Evolutionary conservation across 2,329 filamentous ascomycete genomes (phyloP), one percentile per base, ranked within the genome.

Genomic region (Parastagonospora nodorum): DNA sequence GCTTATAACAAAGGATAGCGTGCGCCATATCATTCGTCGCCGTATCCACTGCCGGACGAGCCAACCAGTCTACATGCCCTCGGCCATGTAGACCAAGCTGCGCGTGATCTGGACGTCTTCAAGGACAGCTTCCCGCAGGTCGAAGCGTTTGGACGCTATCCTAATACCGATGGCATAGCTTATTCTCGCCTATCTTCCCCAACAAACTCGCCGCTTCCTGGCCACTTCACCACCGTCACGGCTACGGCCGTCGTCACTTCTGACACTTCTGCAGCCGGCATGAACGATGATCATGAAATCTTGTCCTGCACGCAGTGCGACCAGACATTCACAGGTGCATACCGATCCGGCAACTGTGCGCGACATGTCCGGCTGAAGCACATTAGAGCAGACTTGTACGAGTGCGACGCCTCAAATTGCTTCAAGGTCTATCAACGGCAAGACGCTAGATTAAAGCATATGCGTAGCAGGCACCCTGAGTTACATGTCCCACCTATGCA

Each of bases 381-480:
- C 8, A 15, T 29, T 2, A 33, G 30, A 5, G 33, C 14, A 11
- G 35, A 9, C 14, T 14, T 30, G 10, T 45, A 50, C 29, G 42
- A 4, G 19, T 60, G 57, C 24, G 37, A 11, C 9, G 41, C 43
- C 8, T 16, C 33, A 8, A 45, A 47, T 15, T 58, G 57, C 40
- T 16, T 19, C n/a, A 45, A 30, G 6, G 14, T 19, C 3, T 60
- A 51, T 19, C 42, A 48, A 8, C 48, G 55, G 15, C 31, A 42
- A 31, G 58, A 60, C 14, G 58, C 55, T 15, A 38, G 43, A 11
- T 39, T 51, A 27, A 58, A 58, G 27, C 58, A 60, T 33, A 45
- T 44, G 14, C 47, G 50, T 12, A 48, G 47, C 8, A 42, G 48
- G 4, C 55, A 60, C 35, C 48, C 52, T 7, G 46, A 48, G 12